phyloP scores from a whole-genome alignment of 1,139 yeast species.

The Kodamaea alishanica region DNA sequence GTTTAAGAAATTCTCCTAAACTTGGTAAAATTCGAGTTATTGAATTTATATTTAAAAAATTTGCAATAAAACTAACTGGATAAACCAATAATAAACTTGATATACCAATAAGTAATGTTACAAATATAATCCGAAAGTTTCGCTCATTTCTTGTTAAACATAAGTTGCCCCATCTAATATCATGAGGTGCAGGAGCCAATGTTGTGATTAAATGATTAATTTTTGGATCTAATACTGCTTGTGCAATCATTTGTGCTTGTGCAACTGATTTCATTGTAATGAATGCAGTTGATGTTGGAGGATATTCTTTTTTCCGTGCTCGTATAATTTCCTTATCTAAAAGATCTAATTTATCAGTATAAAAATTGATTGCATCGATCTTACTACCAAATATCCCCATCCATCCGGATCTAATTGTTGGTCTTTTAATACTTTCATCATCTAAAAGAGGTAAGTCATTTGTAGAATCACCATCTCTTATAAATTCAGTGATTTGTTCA shows the following conservation, averaged over 20 bases:
- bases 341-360: constrained; percentile 50
- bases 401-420: constrained; percentile 48
- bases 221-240: constrained; percentile 78
- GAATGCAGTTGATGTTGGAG: constrained; percentile 65
- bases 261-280: constrained; percentile 84
- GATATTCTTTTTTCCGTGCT: constrained; percentile 59
- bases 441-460: constrained; percentile 23
- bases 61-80: constrained; percentile 72
- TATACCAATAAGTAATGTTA: constrained; percentile 61
- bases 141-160: constrained; percentile 57
- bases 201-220: constrained; percentile 68
- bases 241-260: constrained; percentile 87
- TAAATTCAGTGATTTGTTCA: constrained; percentile 18
- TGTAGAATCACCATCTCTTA: constrained; percentile 13
- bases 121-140: constrained; percentile 53
- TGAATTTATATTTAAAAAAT: constrained; percentile 64
- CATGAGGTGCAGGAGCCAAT: constrained; percentile 86
- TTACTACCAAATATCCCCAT: constrained; percentile 52
- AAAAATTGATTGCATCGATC: constrained; percentile 65
- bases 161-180: constrained; percentile 75
- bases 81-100: constrained; percentile 64
- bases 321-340: constrained; percentile 56
- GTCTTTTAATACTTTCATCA: constrained; percentile 42
- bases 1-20: constrained; percentile 58
- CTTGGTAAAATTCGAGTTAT: constrained; percentile 71